Conservation (phyloP, 441 rosid species). For the Syzygium malaccense region DNA sequence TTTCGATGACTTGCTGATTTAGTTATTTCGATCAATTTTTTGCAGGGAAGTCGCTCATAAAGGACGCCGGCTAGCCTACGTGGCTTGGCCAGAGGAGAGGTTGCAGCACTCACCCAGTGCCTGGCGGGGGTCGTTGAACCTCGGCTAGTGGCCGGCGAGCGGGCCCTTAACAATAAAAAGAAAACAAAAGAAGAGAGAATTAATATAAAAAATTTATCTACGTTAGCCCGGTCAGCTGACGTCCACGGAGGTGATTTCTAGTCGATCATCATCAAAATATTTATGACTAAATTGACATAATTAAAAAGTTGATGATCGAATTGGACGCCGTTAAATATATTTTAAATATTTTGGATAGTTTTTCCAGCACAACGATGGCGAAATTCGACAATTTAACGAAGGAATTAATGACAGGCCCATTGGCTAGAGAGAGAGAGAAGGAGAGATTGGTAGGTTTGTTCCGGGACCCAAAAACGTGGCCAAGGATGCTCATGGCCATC, state of each 20-base stretch:
- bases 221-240: rapidly evolving
- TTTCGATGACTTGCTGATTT: background rate
- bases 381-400: background rate
- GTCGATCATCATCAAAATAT: rapidly evolving
- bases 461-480: background rate
- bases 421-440: background rate
- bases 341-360: background rate
- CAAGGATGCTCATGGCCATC: background rate
- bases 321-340: rapidly evolving
- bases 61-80: rapidly evolving
- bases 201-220: background rate
- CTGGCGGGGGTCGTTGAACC: too few relatives aligned
- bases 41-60: rapidly evolving
- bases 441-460: background rate
- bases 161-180: background rate
- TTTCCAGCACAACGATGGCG: background rate
- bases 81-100: background rate
- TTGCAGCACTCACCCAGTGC: background rate
- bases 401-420: background rate
- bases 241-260: rapidly evolving
- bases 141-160: too few relatives aligned
- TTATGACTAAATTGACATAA: rapidly evolving
- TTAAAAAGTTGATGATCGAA: rapidly evolving
- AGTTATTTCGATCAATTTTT: background rate
- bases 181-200: background rate